These are phyloP conservation scores for Hanseniaspora thailandica DNA, from an alignment of 805 yeast genomes.

Conservation along the genomic window DNA sequence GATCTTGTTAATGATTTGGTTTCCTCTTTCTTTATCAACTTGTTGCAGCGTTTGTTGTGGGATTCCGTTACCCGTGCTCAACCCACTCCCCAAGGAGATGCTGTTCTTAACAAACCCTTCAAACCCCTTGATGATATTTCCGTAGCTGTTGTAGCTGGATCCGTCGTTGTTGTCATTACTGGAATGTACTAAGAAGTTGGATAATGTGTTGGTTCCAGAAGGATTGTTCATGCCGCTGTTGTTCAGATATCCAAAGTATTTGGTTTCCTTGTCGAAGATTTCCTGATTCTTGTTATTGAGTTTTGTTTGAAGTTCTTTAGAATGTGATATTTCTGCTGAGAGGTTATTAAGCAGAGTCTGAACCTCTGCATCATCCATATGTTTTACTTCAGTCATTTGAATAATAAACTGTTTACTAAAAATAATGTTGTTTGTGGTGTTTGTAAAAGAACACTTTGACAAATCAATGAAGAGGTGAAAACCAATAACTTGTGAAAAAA, in stretches of 20 bases:
- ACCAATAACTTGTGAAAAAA: no score
- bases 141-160: conserved; percentile 13
- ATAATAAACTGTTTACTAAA: no score
- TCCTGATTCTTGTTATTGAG: conserved; percentile 13
- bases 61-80: conserved; percentile 9
- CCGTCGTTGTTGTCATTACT: not conserved
- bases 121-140: conserved; percentile 14
- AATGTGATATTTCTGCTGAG: not conserved
- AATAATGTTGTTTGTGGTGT: not conserved
- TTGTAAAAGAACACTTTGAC: no score
- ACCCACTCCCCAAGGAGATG: conserved; percentile 8
- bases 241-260: conserved; percentile 11
- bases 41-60: not conserved
- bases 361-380: not conserved
- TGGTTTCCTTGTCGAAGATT: conserved; percentile 14
- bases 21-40: conserved; percentile 6
- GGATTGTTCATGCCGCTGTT: not conserved
- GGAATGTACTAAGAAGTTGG: not conserved
- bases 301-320: not conserved
- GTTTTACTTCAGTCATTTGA: not conserved
- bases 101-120: conserved; percentile 14
- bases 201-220: not conserved
- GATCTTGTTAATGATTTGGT: conserved; percentile 1
- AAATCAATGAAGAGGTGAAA: no score
- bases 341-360: not conserved